Percentiles rank a stretch among this genome's conserved stretches.
Evolutionary conservation across 108 stramenopile genomes (phyloP).

Genomic region (Fragilaria crotonensis): DNA sequence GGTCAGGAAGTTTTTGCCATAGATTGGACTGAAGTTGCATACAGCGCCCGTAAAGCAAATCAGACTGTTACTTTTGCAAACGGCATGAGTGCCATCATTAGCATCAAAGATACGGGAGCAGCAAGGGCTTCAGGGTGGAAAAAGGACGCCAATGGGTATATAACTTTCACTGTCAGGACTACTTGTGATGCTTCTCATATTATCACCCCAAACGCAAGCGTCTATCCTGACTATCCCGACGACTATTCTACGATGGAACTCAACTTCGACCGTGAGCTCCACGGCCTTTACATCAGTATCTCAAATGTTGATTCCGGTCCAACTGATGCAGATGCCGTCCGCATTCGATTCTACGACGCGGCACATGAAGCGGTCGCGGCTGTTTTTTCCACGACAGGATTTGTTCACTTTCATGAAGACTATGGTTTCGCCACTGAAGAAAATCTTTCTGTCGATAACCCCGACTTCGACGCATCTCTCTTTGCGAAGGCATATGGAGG

Average conservation of each 20-base stretch:
- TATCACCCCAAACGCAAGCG: not conserved
- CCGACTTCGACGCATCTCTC: not conserved
- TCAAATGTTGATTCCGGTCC: not conserved
- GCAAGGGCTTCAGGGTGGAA: not conserved
- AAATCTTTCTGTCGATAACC: not conserved
- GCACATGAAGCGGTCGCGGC: not conserved
- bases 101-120: not conserved
- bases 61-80: not conserved
- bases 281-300: not conserved
- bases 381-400: not conserved
- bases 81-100: not conserved
- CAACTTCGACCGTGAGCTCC: not conserved
- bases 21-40: not conserved
- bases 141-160: not conserved
- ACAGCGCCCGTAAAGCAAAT: not conserved
- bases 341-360: not conserved
- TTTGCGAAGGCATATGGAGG: not conserved
- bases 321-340: not conserved
- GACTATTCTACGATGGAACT: not conserved
- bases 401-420: not conserved
- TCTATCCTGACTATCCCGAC: not conserved
- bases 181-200: not conserved
- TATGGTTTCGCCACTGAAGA: not conserved
- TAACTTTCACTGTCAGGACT: not conserved
- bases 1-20: not conserved